These are phyloP conservation scores for Russula emetica DNA, from an alignment of 768 basidiomycete species.

Conservation along the genomic window DNA sequence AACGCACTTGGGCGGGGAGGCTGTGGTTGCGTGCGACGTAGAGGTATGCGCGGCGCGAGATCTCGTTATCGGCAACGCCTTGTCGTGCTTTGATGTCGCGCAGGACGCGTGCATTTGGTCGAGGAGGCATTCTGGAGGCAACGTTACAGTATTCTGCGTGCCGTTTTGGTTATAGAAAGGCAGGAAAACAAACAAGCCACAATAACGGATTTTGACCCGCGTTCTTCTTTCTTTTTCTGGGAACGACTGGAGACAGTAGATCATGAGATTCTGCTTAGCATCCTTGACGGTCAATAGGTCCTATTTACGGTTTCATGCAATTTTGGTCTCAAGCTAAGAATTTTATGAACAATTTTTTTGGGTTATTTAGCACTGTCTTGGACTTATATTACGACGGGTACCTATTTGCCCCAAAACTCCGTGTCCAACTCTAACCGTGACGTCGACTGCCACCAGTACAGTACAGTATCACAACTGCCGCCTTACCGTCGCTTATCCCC, in stretches of 20 bases:
- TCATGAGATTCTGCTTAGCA: too few species aligned
- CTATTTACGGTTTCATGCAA: background rate
- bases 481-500: background rate
- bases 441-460: background rate
- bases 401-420: background rate
- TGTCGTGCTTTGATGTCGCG: conserved; percentile 77
- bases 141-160: too few species aligned
- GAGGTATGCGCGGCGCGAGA: conserved; percentile 84
- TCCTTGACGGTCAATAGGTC: too few species aligned
- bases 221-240: background rate
- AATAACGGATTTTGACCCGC: conserved; percentile 3
- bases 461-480: background rate
- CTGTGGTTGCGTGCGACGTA: conserved; percentile 90
- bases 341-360: background rate
- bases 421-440: too few species aligned
- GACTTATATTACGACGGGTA: background rate
- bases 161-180: too few species aligned
- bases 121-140: conserved; percentile 10
- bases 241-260: too few species aligned
- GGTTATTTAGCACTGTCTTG: background rate
- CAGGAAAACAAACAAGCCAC: conserved; percentile 6
- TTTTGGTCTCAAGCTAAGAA: background rate
- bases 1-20: conserved; percentile 82
- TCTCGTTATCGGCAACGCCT: conserved; percentile 69
- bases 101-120: conserved; percentile 50